These are phyloP conservation scores for Amphichorda felina DNA, from an alignment of 2,329 filamentous ascomycete genomes.

Conservation along the genomic window DNA sequence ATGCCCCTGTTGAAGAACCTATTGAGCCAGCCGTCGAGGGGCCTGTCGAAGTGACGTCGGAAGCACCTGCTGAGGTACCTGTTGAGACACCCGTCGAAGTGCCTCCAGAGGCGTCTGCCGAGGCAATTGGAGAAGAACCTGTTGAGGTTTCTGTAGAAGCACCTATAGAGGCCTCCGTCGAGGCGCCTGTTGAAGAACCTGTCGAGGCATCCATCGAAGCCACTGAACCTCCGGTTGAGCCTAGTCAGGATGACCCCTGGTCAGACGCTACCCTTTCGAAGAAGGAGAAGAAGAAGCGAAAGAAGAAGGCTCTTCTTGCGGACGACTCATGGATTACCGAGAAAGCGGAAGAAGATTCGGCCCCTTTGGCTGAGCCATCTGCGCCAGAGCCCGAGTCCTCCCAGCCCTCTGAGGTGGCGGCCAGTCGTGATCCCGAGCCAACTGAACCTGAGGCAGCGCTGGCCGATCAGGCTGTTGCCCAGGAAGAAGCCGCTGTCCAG, in stretches of 20 bases:
- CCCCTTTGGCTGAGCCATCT: background rate
- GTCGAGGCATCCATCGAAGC: background rate
- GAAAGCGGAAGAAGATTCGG: background rate
- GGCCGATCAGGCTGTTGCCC: background rate
- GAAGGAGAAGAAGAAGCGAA: slow-evolving; percentile 6
- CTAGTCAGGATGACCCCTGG: background rate
- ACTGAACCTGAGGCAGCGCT: background rate
- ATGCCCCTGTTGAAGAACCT: background rate
- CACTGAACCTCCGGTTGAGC: background rate
- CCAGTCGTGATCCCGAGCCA: background rate
- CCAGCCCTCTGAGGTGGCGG: no score
- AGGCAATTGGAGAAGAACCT: background rate
- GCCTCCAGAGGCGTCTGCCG: background rate
- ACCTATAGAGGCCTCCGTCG: background rate
- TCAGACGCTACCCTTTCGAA: slow-evolving; percentile 2
- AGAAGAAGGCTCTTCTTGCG: slow-evolving; percentile 4
- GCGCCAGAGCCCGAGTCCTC: background rate
- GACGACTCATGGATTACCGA: slow-evolving; percentile 1
- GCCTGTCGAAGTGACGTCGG: no score
- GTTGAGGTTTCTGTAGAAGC: background rate
- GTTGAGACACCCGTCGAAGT: background rate
- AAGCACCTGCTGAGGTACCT: background rate
- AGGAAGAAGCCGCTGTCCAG: background rate
- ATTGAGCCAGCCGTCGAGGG: background rate
- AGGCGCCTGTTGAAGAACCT: background rate